Conservation (phyloP, 345 rosid species). For the Eutrema yunnanense region DNA sequence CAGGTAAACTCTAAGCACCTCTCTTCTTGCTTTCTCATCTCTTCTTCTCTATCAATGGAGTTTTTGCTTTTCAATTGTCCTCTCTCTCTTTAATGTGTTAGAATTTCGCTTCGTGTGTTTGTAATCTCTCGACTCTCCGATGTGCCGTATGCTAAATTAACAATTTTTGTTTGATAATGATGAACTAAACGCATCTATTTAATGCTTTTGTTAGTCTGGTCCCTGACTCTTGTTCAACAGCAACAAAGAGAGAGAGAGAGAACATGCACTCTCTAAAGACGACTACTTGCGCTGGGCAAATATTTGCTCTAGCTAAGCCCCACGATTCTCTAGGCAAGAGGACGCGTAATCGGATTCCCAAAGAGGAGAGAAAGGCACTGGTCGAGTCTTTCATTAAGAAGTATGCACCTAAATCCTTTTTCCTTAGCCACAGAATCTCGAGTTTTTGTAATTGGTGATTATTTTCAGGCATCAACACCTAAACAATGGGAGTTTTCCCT, state of each 20-base stretch:
- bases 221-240: not conserved
- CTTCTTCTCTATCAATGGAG: not conserved
- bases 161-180: not conserved
- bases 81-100: not conserved
- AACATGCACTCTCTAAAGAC: constrained; percentile 71
- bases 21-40: not conserved
- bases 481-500: constrained; percentile 73
- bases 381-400: constrained; percentile 77
- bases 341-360: constrained; percentile 81
- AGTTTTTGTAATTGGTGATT: constrained; percentile 13
- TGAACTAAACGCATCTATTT: constrained; percentile 1
- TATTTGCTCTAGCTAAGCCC: constrained; percentile 71
- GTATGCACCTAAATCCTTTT: constrained; percentile 36
- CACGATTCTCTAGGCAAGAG: constrained; percentile 68
- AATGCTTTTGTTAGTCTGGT: not conserved
- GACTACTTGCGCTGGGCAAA: constrained; percentile 61
- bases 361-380: constrained; percentile 85
- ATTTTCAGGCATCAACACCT: constrained; percentile 58
- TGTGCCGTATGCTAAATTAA: not conserved
- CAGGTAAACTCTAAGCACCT: constrained; percentile 11
- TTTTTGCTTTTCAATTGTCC: not conserved
- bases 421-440: not conserved
- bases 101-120: constrained; percentile 2
- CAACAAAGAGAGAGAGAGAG: constrained; percentile 16
- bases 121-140: not conserved